phyloP scores from a whole-genome alignment of 805 yeast genomes.

The Nakazawaea ernobii region DNA sequence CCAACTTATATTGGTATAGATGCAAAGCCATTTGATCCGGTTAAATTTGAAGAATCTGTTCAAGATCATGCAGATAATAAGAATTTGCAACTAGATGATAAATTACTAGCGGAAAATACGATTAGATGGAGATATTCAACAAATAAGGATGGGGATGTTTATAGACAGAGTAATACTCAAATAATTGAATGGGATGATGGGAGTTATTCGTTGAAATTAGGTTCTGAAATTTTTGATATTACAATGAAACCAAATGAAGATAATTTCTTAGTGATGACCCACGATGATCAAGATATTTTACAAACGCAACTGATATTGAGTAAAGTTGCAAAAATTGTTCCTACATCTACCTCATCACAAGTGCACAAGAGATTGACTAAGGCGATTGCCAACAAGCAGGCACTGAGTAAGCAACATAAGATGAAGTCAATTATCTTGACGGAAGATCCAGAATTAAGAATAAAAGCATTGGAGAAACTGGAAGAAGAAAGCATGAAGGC shows the following conservation, averaged over 20 bases:
- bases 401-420: conserved; percentile 37
- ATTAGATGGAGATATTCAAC: conserved; percentile 91
- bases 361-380: conserved; percentile 77
- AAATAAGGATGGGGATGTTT: conserved; percentile 62
- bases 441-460: conserved; percentile 66
- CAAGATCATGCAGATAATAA: conserved; percentile 33
- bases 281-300: conserved; percentile 65
- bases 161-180: conserved; percentile 84
- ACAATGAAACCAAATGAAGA: conserved; percentile 59
- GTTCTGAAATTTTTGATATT: conserved; percentile 82
- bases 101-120: conserved; percentile 73
- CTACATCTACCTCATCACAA: conserved; percentile 83
- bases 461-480: conserved; percentile 60
- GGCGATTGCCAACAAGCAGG: conserved; percentile 50
- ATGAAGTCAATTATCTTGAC: conserved; percentile 45
- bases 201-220: conserved; percentile 74
- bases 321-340: conserved; percentile 70
- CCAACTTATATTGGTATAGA: conserved; percentile 83
- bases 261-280: conserved; percentile 64
- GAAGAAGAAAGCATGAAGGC: conserved; percentile 59
- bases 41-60: conserved; percentile 33
- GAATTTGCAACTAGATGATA: conserved; percentile 53
- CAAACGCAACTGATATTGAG: conserved; percentile 61
- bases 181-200: conserved; percentile 96
- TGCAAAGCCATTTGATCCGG: conserved; percentile 82